Evolutionary conservation across 441 rosid species (phyloP).

Genomic region (Adansonia rubrostipa): DNA sequence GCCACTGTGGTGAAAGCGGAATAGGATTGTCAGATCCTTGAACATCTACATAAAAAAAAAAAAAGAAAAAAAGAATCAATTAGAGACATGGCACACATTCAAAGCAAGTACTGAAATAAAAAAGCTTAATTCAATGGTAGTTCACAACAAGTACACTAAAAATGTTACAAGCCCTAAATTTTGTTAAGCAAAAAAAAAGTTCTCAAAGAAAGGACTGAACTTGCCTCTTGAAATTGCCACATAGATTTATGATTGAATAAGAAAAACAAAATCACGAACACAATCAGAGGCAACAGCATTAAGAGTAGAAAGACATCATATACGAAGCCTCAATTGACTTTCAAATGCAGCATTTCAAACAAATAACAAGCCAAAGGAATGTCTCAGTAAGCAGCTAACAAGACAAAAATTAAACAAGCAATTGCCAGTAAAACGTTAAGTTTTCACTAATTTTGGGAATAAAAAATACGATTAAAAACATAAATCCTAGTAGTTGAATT

Average conservation of each 20-base stretch:
- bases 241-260: neutral
- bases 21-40: slow-evolving; percentile 76
- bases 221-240: slow-evolving; percentile 10
- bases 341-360: slow-evolving; percentile 4
- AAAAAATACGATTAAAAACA: slow-evolving; percentile 1
- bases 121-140: neutral
- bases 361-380: neutral
- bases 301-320: neutral
- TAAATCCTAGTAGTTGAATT: slow-evolving; percentile 3
- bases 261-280: neutral
- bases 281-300: neutral
- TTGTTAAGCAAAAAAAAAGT: neutral
- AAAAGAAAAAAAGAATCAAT: slow-evolving; percentile 24
- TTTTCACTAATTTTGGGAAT: neutral
- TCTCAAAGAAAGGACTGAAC: neutral
- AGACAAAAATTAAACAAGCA: neutral
- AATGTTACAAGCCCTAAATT: neutral
- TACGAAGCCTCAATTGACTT: neutral
- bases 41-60: slow-evolving; percentile 61
- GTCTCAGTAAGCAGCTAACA: neutral
- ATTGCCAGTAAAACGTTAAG: neutral
- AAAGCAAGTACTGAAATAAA: slow-evolving; percentile 10
- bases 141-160: neutral
- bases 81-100: slow-evolving; percentile 18
- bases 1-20: slow-evolving; percentile 99